These are phyloP conservation scores for Gossypium turneri DNA, from an alignment of 345 rosid genomes.

Conservation along the genomic window DNA sequence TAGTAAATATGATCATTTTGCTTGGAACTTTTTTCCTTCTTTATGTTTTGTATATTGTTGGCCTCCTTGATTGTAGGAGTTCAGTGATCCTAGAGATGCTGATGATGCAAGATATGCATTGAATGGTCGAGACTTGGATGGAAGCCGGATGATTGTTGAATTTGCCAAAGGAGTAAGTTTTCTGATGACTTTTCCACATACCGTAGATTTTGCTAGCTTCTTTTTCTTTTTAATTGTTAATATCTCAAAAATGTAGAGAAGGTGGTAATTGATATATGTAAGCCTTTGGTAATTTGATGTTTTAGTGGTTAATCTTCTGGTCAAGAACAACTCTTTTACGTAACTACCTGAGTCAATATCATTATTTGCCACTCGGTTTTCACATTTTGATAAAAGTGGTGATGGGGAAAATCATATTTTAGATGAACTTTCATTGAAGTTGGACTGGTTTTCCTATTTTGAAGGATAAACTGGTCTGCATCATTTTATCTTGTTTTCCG, in stretches of 20 bases:
- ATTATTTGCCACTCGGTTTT: background rate
- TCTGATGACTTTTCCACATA: background rate
- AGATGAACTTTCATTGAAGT: background rate
- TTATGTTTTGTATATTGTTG: background rate
- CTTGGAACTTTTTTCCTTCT: background rate
- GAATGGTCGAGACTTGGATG: conserved; percentile 68
- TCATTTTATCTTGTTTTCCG: background rate
- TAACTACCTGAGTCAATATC: background rate
- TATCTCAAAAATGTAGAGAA: background rate
- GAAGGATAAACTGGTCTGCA: background rate
- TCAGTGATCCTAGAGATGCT: conserved; percentile 74
- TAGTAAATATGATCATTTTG: conserved; percentile 26
- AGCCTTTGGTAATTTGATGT: background rate
- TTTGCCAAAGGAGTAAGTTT: conserved; percentile 64
- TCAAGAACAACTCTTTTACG: background rate
- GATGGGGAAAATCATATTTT: background rate
- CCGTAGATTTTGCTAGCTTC: background rate
- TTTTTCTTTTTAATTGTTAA: background rate
- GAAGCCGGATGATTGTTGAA: conserved; percentile 75
- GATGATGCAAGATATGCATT: conserved; percentile 70
- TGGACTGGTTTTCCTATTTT: background rate
- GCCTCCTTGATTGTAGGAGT: conserved; percentile 43
- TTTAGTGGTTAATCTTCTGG: background rate
- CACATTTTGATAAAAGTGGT: background rate
- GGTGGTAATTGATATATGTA: background rate